phyloP scores from a whole-genome alignment of 371 early-diverging fungal genomes.

The Smittium culicis region DNA sequence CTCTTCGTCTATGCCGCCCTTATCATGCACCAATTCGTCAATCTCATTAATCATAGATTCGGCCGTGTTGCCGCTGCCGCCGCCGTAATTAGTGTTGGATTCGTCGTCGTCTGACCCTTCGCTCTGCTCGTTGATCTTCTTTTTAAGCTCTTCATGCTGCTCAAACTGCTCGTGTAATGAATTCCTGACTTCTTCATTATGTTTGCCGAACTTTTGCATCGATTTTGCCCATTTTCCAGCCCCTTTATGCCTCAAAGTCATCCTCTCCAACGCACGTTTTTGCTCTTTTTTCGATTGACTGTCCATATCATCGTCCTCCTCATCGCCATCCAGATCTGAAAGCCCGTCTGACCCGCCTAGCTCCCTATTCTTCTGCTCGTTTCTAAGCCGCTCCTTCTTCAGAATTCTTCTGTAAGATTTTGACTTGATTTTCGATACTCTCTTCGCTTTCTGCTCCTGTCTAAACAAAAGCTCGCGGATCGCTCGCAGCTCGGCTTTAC shows the following conservation, averaged over 20 bases:
- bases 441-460: slow-evolving; percentile 77
- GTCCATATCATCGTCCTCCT: slow-evolving; percentile 32
- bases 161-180: slow-evolving; percentile 77
- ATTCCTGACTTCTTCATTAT: slow-evolving; percentile 55
- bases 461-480: slow-evolving; percentile 90
- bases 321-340: slow-evolving; percentile 39
- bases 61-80: slow-evolving; percentile 23
- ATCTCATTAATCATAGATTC: slow-evolving; percentile 19
- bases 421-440: slow-evolving; percentile 90
- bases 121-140: slow-evolving; percentile 63
- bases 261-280: slow-evolving; percentile 75
- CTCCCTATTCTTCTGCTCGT: slow-evolving; percentile 29
- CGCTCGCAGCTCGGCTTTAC: slow-evolving; percentile 64
- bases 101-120: slow-evolving; percentile 34
- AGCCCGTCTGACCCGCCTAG: slow-evolving; percentile 48
- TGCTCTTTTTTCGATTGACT: slow-evolving; percentile 52
- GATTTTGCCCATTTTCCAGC: slow-evolving; percentile 89
- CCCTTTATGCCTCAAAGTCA: slow-evolving; percentile 85
- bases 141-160: slow-evolving; percentile 59
- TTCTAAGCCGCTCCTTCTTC: slow-evolving; percentile 40
- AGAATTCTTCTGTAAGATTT: slow-evolving; percentile 81
- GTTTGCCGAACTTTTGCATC: slow-evolving; percentile 50
- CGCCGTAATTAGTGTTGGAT: slow-evolving; percentile 36
- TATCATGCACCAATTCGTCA: slow-evolving; percentile 23
- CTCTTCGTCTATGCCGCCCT: slow-evolving; percentile 12